Evolutionary conservation across 2,329 filamentous ascomycete species (phyloP).

Genomic region (Aspergillus felis): DNA sequence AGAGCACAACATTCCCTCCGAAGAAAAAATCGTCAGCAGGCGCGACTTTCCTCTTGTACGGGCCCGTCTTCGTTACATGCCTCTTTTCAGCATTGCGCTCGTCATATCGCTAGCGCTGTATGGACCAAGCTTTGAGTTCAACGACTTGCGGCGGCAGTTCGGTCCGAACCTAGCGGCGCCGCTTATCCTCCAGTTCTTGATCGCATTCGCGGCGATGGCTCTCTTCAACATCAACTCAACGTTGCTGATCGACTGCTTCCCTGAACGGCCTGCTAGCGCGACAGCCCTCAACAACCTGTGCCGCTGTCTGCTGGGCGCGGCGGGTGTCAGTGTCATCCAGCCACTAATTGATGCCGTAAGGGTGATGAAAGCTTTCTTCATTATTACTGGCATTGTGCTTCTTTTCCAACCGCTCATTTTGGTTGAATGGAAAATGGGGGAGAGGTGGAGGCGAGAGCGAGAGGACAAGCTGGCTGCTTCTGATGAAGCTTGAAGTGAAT

Average conservation of each 20-base stretch:
- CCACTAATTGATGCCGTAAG: slow-evolving; percentile 30
- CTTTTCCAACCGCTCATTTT: slow-evolving; percentile 21
- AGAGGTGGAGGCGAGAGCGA: slow-evolving; percentile 25
- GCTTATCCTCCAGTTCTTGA: slow-evolving; percentile 37
- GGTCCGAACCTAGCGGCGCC: slow-evolving; percentile 29
- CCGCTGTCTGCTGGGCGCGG: slow-evolving; percentile 35
- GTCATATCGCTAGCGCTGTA: slow-evolving; percentile 26
- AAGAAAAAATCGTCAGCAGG: background rate
- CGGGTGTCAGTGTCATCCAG: slow-evolving; percentile 28
- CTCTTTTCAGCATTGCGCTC: slow-evolving; percentile 4
- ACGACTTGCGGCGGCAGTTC: slow-evolving; percentile 23
- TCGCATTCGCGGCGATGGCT: slow-evolving; percentile 32
- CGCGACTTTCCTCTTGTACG: slow-evolving; percentile 4
- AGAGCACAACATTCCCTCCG: background rate
- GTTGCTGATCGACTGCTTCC: slow-evolving; percentile 37
- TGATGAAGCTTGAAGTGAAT: no score
- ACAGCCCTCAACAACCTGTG: slow-evolving; percentile 37
- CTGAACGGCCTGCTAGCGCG: slow-evolving; percentile 31
- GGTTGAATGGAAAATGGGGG: slow-evolving; percentile 24
- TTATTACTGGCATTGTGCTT: slow-evolving; percentile 27
- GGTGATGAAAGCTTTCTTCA: slow-evolving; percentile 24
- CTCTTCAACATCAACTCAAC: slow-evolving; percentile 35
- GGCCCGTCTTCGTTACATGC: slow-evolving; percentile 5
- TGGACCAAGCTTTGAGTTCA: slow-evolving; percentile 30
- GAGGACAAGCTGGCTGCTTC: no score